Percentiles rank a stretch among this genome's conserved stretches.
These are phyloP conservation scores for Coemansia erecta DNA, from an alignment of 192 early-diverging fungal species.

Conservation along the genomic window DNA sequence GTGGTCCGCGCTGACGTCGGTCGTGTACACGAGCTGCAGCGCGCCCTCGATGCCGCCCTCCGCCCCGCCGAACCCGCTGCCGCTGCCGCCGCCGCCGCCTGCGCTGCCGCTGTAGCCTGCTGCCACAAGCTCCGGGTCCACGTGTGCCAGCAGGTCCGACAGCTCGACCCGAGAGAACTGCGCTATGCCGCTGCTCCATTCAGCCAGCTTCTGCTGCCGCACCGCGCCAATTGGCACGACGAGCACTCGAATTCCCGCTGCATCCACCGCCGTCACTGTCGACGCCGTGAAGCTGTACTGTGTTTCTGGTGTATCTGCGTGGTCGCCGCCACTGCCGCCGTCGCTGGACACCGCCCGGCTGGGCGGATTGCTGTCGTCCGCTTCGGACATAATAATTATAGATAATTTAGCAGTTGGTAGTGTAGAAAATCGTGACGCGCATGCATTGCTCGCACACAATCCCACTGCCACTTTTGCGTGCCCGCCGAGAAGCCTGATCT, in stretches of 20 bases:
- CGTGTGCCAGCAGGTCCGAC: slow-evolving; percentile 25
- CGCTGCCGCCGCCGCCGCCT: slow-evolving; percentile 14
- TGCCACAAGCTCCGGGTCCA: slow-evolving; percentile 15
- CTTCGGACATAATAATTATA: too few relatives aligned
- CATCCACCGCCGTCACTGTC: slow-evolving; percentile 43
- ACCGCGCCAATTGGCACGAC: slow-evolving; percentile 47
- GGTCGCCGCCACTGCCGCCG: not conserved
- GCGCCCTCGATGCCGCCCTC: slow-evolving; percentile 17
- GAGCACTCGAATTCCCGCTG: slow-evolving; percentile 46
- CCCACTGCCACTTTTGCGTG: too few relatives aligned
- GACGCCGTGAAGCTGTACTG: slow-evolving; percentile 32
- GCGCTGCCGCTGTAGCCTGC: slow-evolving; percentile 13
- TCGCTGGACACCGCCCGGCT: not conserved
- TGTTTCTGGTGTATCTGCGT: not conserved
- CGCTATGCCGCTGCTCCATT: slow-evolving; percentile 27
- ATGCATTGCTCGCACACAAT: too few relatives aligned
- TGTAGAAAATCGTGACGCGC: too few relatives aligned
- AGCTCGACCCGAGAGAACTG: slow-evolving; percentile 26
- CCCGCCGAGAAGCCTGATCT: too few relatives aligned
- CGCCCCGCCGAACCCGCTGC: not conserved
- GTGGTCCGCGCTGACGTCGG: slow-evolving; percentile 23
- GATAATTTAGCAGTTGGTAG: too few relatives aligned
- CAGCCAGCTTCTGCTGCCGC: slow-evolving; percentile 16
- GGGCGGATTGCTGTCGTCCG: too few relatives aligned
- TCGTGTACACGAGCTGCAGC: slow-evolving; percentile 30